A percentile compares a stretch with the other conserved stretches of the same genome.
Evolutionary conservation across 495 filamentous ascomycete species (phyloP).

Genomic region (Rhizodiscina lignyota): DNA sequence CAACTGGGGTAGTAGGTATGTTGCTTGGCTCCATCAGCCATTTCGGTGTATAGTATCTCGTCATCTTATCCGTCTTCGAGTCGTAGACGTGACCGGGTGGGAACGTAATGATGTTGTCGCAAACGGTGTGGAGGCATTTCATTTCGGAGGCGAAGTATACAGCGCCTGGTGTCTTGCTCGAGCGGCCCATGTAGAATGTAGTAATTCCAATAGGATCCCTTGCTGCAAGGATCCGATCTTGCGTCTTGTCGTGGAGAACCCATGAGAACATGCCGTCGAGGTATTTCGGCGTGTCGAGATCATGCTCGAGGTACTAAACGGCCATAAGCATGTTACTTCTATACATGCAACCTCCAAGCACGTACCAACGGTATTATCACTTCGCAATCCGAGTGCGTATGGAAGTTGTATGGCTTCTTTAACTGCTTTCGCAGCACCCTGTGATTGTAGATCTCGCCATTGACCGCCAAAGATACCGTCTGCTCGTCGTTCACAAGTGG

Average conservation of each 20-base stretch:
- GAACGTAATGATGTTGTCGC: slow-evolving; percentile 87
- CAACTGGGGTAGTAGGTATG: slow-evolving; percentile 60
- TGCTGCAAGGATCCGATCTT: slow-evolving; percentile 81
- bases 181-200: slow-evolving; percentile 89
- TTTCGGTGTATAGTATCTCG: slow-evolving; percentile 73
- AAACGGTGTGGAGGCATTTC: slow-evolving; percentile 83
- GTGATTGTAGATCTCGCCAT: slow-evolving; percentile 99
- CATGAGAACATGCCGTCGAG: slow-evolving; percentile 99
- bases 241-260: slow-evolving; percentile 86
- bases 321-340: slow-evolving; percentile 11
- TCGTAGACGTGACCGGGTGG: slow-evolving; percentile 93
- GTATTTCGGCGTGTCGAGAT: slow-evolving; percentile 79
- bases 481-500: slow-evolving; percentile 84
- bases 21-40: slow-evolving; percentile 73
- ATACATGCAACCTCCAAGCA: slow-evolving; percentile 3
- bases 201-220: slow-evolving; percentile 95
- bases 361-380: slow-evolving; percentile 92
- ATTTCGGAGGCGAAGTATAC: slow-evolving; percentile 95
- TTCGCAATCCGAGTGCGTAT: slow-evolving; percentile 96
- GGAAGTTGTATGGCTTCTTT: slow-evolving; percentile 73
- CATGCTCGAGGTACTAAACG: slow-evolving; percentile 75
- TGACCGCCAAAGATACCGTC: slow-evolving; percentile 82
- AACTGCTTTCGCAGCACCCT: slow-evolving; percentile 74
- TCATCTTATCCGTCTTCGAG: slow-evolving; percentile 65
- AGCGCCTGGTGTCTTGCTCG: slow-evolving; percentile 60